Evolutionary conservation across 805 yeast genomes (phyloP), one percentile per base, ranked within the genome.

Genomic region (Monosporozyma aerobia): DNA sequence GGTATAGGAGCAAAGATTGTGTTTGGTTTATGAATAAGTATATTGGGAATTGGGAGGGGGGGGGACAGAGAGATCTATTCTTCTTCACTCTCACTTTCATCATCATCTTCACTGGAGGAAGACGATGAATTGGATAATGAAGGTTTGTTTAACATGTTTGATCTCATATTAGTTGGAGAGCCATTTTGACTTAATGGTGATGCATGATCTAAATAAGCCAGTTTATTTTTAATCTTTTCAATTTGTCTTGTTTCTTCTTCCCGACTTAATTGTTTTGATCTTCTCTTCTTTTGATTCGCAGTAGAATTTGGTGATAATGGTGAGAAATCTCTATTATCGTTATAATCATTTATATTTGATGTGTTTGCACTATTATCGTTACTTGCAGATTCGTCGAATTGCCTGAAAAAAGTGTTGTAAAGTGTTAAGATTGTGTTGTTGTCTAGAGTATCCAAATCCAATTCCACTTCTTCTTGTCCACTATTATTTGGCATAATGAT

Each of bases 391-490:
- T 61, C 57, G 48, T 63, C 67, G 58, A 65, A 69, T 64, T 73
- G 74, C 68, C 75, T 73, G 65, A 85, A 87, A 59, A 94, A 89
- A 60, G 85, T 87, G 67, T 85, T 84, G 76, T 90, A 92, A 57
- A 94, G 74, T 63, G 87, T 87, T 66, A 87, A 72, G 51, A 92
- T 78, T 1, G 97, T 90, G 44, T 80, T 73, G 58, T 88, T 89
- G 62, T 88, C 96, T 60, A 94, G 77, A 69, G 85, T 85, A 67
- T 94, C 97, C 83, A 94, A 86, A 69, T 94, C 99, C 55, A 94
- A 77, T 74, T 94, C 99, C 56, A 94, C 94, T 73, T 94, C 98
- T 53, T 92, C 98, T 61, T 89, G 92, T 54, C 76, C 60, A 65
- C 70, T 59, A 63, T 74, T 61, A 68, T 77, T 60, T 78, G 75